A percentile compares a stretch with the other conserved stretches of the same genome.
phyloP scores from a whole-genome alignment of 257 asterid genomes.

The Paraleonurus japonicus region DNA sequence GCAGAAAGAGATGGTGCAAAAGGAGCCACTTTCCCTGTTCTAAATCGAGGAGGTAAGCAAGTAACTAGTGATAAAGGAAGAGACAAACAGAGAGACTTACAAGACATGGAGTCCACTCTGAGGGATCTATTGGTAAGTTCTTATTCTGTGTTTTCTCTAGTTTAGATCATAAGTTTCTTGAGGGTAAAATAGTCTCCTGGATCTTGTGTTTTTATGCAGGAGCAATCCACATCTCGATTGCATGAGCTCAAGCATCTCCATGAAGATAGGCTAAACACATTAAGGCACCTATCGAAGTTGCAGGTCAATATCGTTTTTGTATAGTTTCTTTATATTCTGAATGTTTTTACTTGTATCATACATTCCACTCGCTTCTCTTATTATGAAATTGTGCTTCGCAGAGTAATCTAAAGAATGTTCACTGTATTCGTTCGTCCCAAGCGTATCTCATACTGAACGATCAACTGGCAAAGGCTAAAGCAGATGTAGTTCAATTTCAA shows the following conservation, averaged over 20 bases:
- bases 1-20: conserved; percentile 66
- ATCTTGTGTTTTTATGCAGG: conserved; percentile 42
- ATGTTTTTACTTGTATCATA: conserved; percentile 18
- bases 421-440: conserved; percentile 64
- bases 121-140: conserved; percentile 71
- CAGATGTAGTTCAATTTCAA: conserved; percentile 65
- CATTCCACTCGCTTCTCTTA: conserved; percentile 21
- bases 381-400: conserved; percentile 42
- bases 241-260: conserved; percentile 75
- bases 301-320: conserved; percentile 54
- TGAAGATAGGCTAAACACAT: conserved; percentile 72
- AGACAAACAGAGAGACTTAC: conserved; percentile 74
- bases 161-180: conserved; percentile 18
- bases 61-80: conserved; percentile 49
- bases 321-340: conserved; percentile 15
- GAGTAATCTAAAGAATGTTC: conserved; percentile 75
- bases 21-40: conserved; percentile 49
- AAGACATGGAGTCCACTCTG: conserved; percentile 71
- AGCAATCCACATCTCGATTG: conserved; percentile 60
- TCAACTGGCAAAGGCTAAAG: conserved; percentile 78
- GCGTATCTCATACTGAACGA: conserved; percentile 70
- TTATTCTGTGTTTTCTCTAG: conserved; percentile 20
- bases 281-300: conserved; percentile 64
- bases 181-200: not conserved
- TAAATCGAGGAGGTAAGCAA: conserved; percentile 57